These are phyloP conservation scores for Coemansia sp. DNA, from an alignment of 371 early-diverging fungal genomes.

Conservation along the genomic window DNA sequence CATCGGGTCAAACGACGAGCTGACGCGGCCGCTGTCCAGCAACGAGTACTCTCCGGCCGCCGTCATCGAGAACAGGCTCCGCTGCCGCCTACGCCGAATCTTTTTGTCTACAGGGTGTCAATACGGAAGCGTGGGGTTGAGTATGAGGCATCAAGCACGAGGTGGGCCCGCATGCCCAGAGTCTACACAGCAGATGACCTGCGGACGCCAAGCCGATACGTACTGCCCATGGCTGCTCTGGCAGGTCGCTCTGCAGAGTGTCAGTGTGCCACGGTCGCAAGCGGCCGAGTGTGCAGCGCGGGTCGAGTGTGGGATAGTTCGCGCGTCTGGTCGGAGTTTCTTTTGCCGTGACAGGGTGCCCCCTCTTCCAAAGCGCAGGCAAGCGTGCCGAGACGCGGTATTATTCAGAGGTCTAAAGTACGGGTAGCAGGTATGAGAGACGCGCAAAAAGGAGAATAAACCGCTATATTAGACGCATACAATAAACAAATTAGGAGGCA, in stretches of 20 bases:
- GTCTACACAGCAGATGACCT: background rate
- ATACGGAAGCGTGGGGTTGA: background rate
- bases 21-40: constrained; percentile 39
- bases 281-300: too few species aligned
- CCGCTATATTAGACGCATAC: constrained; percentile 7
- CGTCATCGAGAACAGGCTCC: constrained; percentile 49
- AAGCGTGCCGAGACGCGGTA: background rate
- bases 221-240: constrained; percentile 6
- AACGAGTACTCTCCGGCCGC: constrained; percentile 40
- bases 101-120: constrained; percentile 23
- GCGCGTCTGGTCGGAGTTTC: too few species aligned
- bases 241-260: too few species aligned
- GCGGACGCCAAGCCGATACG: background rate
- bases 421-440: background rate
- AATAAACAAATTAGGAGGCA: constrained; percentile 5
- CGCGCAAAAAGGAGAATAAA: constrained; percentile 1
- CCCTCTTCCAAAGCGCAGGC: too few species aligned
- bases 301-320: too few species aligned
- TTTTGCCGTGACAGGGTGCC: too few species aligned
- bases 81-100: constrained; percentile 45
- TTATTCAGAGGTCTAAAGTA: too few species aligned
- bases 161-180: too few species aligned
- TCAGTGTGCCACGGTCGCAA: too few species aligned
- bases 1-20: constrained; percentile 33
- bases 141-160: too few species aligned